Conservation (phyloP, 345 rosid genomes). For the Citrus unshiu region DNA sequence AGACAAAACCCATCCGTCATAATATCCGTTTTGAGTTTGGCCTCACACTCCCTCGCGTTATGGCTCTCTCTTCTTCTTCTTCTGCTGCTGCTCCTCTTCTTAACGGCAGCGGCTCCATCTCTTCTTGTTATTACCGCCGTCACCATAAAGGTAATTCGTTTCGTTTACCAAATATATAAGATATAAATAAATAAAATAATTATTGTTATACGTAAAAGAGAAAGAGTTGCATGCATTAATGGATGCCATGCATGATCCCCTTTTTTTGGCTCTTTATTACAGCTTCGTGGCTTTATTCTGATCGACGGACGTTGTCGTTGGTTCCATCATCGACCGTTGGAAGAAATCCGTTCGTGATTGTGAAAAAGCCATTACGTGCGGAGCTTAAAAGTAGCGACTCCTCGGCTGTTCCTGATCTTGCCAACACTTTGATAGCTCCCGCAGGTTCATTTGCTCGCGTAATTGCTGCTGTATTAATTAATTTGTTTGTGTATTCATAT, state of each 20-base stretch:
- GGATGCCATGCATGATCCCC: not conserved
- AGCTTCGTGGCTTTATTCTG: constrained; percentile 4
- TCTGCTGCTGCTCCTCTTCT: constrained; percentile 5
- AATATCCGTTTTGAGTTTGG: not conserved
- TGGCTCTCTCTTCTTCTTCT: constrained; percentile 15
- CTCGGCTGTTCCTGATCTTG: constrained; percentile 9
- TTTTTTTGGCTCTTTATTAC: not conserved
- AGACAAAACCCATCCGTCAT: too few relatives aligned
- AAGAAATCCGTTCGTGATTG: not conserved
- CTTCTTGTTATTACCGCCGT: not conserved
- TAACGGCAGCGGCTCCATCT: not conserved
- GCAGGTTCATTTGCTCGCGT: constrained; percentile 1
- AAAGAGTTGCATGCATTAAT: too few relatives aligned
- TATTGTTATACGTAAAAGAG: too few relatives aligned
- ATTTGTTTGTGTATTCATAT: not conserved
- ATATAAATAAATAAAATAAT: too few relatives aligned
- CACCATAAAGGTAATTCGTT: not conserved
- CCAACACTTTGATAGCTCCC: not conserved
- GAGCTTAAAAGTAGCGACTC: constrained; percentile 16
- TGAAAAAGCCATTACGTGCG: not conserved
- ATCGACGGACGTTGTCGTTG: not conserved
- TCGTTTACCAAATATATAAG: too few relatives aligned
- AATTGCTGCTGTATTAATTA: not conserved
- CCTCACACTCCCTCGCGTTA: not conserved
- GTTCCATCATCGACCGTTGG: not conserved